Evolutionary conservation across 371 early-diverging fungal genomes (phyloP).

Genomic region (Syncephalastrum contaminatum): DNA sequence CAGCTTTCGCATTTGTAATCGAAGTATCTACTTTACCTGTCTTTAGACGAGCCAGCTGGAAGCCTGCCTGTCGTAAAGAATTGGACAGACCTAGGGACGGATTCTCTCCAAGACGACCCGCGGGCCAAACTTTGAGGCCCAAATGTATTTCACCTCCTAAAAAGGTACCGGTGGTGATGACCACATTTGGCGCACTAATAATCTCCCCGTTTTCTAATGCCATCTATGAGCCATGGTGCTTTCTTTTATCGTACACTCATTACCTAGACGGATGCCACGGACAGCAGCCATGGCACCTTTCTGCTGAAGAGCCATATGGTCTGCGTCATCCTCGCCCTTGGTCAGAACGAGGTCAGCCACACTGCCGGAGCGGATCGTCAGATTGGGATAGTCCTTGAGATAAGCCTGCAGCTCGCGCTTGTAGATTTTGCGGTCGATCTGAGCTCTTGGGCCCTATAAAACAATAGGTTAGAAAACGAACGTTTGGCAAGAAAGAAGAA

Average conservation of each 20-base stretch:
- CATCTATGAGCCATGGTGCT: background rate
- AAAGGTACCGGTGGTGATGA: conserved; percentile 88
- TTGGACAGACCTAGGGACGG: conserved; percentile 77
- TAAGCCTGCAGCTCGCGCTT: conserved; percentile 71
- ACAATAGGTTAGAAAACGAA: background rate
- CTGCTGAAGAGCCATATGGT: conserved; percentile 18
- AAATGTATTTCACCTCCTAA: conserved; percentile 84
- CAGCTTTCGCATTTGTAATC: background rate
- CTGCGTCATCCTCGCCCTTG: conserved; percentile 32
- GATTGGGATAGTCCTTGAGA: conserved; percentile 64
- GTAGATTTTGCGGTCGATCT: conserved; percentile 81
- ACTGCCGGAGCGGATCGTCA: conserved; percentile 68
- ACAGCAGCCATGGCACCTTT: conserved; percentile 33
- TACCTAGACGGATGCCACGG: conserved; percentile 44
- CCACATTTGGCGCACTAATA: conserved; percentile 69
- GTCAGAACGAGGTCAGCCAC: conserved; percentile 72
- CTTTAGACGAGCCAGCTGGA: conserved; percentile 74
- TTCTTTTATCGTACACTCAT: conserved; percentile 1
- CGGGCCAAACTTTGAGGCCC: conserved; percentile 72
- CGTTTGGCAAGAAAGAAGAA: background rate
- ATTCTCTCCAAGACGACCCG: conserved; percentile 77
- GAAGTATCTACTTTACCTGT: conserved; percentile 48
- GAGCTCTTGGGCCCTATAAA: conserved; percentile 75
- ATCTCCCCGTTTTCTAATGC: conserved; percentile 61
- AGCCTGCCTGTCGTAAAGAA: conserved; percentile 74